Evolutionary conservation across 108 stramenopile genomes (phyloP).

Genomic region (Skeletonema marinoi): DNA sequence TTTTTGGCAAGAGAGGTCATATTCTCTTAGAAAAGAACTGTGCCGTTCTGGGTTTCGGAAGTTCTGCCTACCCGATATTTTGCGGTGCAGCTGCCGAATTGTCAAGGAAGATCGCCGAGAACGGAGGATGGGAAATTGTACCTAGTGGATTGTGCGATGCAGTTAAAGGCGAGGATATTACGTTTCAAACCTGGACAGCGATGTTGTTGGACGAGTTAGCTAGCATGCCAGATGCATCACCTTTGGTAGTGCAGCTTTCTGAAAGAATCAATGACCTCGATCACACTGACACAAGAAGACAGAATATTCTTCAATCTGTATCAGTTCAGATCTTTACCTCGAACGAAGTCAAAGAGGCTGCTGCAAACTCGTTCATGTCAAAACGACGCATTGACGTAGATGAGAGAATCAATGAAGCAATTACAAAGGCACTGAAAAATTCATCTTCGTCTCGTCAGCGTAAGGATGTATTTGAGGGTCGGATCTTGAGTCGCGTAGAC

Average conservation of each 20-base stretch:
- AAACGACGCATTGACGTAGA: neutral
- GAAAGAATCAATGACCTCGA: slow-evolving; percentile 1
- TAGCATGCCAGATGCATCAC: neutral
- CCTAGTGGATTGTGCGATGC: slow-evolving; percentile 16
- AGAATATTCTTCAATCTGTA: neutral
- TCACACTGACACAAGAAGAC: neutral
- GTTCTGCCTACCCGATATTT: slow-evolving; percentile 22
- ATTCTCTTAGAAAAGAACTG: neutral
- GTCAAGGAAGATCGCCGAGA: slow-evolving; percentile 3
- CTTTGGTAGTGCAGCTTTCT: slow-evolving; percentile 9
- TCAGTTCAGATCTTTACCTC: neutral
- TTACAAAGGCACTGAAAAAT: too few relatives aligned
- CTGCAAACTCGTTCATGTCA: slow-evolving; percentile 13
- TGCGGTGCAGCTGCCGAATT: slow-evolving; percentile 12
- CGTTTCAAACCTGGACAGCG: slow-evolving; percentile 15
- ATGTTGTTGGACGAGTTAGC: neutral
- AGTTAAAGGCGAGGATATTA: slow-evolving; percentile 14
- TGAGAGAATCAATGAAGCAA: neutral
- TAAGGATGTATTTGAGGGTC: too few relatives aligned
- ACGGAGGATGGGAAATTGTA: slow-evolving; percentile 3
- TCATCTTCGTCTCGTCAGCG: too few relatives aligned
- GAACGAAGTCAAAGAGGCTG: slow-evolving; percentile 9
- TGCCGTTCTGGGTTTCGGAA: slow-evolving; percentile 26
- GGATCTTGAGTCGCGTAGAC: too few relatives aligned
- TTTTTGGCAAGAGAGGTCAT: slow-evolving; percentile 3